Percentiles rank a stretch among this genome's conserved stretches.
Conservation (phyloP, 768 basidiomycete species). For the Pleurotus tuoliensis region DNA sequence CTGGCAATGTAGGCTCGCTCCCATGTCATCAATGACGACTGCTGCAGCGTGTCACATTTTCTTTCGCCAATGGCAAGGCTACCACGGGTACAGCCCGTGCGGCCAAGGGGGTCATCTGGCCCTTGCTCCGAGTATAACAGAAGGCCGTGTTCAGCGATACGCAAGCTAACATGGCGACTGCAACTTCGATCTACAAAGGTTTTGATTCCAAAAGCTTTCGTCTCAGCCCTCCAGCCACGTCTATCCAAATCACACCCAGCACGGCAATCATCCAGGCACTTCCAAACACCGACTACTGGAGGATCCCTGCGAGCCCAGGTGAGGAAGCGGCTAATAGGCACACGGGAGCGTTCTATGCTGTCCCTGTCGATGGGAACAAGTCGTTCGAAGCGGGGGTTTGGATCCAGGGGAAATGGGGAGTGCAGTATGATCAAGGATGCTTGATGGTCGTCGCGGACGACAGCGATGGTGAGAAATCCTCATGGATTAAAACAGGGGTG, state of each 20-base stretch:
- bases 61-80: neutral
- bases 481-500: conserved; percentile 9
- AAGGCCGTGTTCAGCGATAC: neutral
- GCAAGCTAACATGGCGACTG: neutral
- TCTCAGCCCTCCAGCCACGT: neutral
- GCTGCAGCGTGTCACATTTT: neutral
- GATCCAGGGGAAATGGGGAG: conserved; percentile 9
- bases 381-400: conserved; percentile 8
- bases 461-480: neutral
- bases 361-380: neutral
- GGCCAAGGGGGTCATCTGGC: neutral
- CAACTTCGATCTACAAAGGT: neutral
- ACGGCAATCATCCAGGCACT: neutral
- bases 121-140: neutral
- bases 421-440: conserved; percentile 11
- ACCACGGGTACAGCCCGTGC: neutral
- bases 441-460: conserved; percentile 7
- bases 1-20: neutral
- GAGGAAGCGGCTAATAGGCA: conserved; percentile 5
- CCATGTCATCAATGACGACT: neutral
- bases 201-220: neutral
- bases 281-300: conserved; percentile 5
- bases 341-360: conserved; percentile 6
- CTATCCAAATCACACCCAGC: neutral
- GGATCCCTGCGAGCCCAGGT: neutral